A percentile compares a stretch with the other conserved stretches of the same genome.
These are phyloP conservation scores for Sporothrix brasiliensis DNA, from an alignment of 2,329 filamentous ascomycete genomes.

Conservation along the genomic window DNA sequence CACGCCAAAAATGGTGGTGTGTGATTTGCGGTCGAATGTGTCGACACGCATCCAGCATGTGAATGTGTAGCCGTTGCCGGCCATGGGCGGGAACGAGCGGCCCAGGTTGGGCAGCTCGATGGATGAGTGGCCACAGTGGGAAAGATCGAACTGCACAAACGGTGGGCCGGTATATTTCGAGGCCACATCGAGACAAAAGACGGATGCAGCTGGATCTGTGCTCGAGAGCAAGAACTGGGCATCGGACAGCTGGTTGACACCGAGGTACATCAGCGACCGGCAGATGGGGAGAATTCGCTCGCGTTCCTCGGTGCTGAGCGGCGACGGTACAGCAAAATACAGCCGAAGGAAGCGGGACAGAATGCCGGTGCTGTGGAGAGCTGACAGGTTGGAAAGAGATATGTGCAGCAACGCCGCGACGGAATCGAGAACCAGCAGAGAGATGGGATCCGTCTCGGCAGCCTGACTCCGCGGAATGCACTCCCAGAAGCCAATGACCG, in stretches of 20 bases:
- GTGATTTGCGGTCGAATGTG: slow-evolving; percentile 77
- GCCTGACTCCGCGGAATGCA: slow-evolving; percentile 56
- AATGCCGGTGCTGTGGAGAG: slow-evolving; percentile 72
- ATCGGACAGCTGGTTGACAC: slow-evolving; percentile 79
- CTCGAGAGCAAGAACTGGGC: slow-evolving; percentile 70
- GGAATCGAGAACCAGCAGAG: slow-evolving; percentile 67
- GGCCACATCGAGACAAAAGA: slow-evolving; percentile 74
- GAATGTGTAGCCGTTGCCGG: slow-evolving; percentile 84
- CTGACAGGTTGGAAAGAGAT: slow-evolving; percentile 70
- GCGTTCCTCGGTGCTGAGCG: slow-evolving; percentile 59
- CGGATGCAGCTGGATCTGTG: slow-evolving; percentile 57
- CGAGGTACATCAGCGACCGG: slow-evolving; percentile 69
- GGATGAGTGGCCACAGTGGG: slow-evolving; percentile 82
- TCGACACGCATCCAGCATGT: slow-evolving; percentile 88
- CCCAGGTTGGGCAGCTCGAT: slow-evolving; percentile 88
- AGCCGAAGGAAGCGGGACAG: slow-evolving; percentile 67
- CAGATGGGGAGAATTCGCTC: slow-evolving; percentile 67
- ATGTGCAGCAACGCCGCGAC: slow-evolving; percentile 60
- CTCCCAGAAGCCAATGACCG: slow-evolving; percentile 66
- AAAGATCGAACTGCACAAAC: slow-evolving; percentile 92
- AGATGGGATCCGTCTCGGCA: slow-evolving; percentile 51
- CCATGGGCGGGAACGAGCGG: slow-evolving; percentile 78
- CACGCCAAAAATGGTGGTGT: slow-evolving; percentile 94
- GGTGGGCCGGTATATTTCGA: slow-evolving; percentile 75
- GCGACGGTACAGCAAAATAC: slow-evolving; percentile 57